Conservation (phyloP, 2,329 filamentous ascomycete species). For the Diplodia mutila region DNA sequence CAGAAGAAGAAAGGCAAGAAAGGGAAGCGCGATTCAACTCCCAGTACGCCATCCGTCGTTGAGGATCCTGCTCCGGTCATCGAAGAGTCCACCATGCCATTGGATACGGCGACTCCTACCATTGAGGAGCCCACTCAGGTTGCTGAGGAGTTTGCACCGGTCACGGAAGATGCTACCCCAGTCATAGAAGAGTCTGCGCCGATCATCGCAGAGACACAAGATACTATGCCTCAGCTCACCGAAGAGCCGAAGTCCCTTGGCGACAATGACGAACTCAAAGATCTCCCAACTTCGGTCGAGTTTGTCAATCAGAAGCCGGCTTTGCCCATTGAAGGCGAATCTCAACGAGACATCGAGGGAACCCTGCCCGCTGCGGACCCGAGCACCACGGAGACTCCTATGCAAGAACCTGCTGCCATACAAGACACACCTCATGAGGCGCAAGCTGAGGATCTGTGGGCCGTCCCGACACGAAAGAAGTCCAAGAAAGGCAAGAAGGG, state of each 20-base stretch:
- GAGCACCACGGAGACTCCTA: neutral
- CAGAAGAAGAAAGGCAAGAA: constrained; percentile 33
- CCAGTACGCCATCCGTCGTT: neutral
- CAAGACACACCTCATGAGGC: neutral
- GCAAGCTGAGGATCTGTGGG: neutral
- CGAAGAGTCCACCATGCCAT: neutral
- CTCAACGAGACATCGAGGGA: neutral
- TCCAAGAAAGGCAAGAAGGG: constrained; percentile 36
- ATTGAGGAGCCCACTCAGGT: neutral
- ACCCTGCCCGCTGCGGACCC: neutral
- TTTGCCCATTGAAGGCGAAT: neutral
- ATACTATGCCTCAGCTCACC: neutral
- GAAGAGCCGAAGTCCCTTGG: neutral
- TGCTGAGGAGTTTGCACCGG: neutral
- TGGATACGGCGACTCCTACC: neutral
- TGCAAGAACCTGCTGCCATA: neutral
- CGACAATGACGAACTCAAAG: neutral
- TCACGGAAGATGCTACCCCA: neutral
- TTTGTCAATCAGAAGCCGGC: neutral
- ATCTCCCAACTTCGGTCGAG: neutral
- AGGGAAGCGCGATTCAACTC: constrained; percentile 25
- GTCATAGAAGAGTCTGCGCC: neutral
- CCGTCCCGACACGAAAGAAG: constrained; percentile 32
- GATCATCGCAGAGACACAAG: neutral
- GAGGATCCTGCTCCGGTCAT: neutral